Evolutionary conservation across 2,329 filamentous ascomycete species (phyloP).

Genomic region (Alternaria sp.): DNA sequence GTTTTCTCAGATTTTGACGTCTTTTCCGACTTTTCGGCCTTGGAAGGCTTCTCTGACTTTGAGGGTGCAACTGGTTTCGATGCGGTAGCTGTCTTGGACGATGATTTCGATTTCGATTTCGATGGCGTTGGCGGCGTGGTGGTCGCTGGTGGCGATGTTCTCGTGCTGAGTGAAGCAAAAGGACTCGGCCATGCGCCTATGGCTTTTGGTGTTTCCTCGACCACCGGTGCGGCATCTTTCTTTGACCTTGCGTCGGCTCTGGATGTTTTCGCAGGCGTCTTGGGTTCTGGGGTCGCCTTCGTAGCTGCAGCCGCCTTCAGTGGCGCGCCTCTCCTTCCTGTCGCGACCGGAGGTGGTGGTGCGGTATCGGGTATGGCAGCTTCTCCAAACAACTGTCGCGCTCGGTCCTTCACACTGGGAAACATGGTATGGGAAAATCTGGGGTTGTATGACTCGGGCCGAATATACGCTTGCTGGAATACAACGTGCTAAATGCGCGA

Average conservation of each 20-base stretch:
- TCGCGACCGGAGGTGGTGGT: constrained; percentile 17
- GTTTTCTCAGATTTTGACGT: background rate
- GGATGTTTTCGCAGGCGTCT: constrained; percentile 6
- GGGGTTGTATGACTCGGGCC: constrained; percentile 7
- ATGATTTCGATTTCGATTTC: constrained; percentile 16
- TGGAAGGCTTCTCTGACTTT: constrained; percentile 10
- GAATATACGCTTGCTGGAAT: background rate
- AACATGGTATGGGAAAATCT: constrained; percentile 23
- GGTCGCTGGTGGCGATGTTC: constrained; percentile 8
- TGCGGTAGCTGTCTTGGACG: constrained; percentile 1
- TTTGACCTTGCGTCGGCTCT: constrained; percentile 7
- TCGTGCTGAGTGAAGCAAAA: constrained; percentile 12
- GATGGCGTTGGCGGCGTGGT: constrained; percentile 9
- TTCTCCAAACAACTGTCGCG: constrained; percentile 19
- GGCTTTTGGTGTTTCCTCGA: constrained; percentile 13
- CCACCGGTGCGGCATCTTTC: constrained; percentile 6
- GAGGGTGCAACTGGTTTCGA: constrained; percentile 13
- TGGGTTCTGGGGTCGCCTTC: constrained; percentile 15
- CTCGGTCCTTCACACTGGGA: constrained; percentile 33
- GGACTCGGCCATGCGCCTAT: constrained; percentile 19
- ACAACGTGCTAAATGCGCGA: background rate
- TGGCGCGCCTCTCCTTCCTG: constrained; percentile 18
- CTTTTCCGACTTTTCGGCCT: background rate
- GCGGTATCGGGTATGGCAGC: constrained; percentile 7
- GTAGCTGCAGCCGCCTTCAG: constrained; percentile 15